phyloP scores from a whole-genome alignment of 495 filamentous ascomycete species.

The Penicillium cinerascens region DNA sequence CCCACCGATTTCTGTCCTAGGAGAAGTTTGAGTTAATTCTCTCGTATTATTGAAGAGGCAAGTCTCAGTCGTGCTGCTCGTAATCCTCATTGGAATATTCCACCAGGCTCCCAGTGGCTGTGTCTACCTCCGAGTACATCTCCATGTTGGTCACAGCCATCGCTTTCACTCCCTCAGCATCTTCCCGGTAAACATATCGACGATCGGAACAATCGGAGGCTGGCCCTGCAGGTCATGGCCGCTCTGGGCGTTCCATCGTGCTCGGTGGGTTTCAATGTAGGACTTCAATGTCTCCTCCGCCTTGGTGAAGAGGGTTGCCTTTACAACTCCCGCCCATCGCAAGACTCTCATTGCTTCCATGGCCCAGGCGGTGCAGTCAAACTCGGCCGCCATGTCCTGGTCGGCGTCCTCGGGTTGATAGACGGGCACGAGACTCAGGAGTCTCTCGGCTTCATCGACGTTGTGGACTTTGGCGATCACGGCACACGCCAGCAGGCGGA shows the following conservation, averaged over 20 bases:
- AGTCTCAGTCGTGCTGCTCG: background rate
- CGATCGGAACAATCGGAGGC: background rate
- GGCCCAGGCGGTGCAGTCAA: background rate
- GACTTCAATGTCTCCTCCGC: background rate
- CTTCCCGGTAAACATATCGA: conserved; percentile 1
- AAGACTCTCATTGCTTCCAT: background rate
- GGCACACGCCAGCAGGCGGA: background rate
- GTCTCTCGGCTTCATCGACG: background rate
- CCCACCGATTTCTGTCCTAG: too few species aligned
- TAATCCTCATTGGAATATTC: background rate
- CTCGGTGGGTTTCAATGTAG: background rate
- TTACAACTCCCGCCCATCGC: background rate
- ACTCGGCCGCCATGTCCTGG: background rate
- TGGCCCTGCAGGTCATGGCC: background rate
- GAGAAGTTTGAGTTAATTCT: background rate
- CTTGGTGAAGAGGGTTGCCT: background rate
- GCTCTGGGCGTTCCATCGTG: background rate
- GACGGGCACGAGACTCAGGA: background rate
- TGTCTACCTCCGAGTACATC: background rate
- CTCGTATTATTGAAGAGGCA: background rate
- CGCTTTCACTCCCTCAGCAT: background rate
- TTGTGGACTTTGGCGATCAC: background rate
- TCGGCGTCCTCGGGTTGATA: background rate
- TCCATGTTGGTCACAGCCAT: too few species aligned
- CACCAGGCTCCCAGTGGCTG: too few species aligned